phyloP scores from a whole-genome alignment of 805 yeast genomes.

The Saturnispora sekii region DNA sequence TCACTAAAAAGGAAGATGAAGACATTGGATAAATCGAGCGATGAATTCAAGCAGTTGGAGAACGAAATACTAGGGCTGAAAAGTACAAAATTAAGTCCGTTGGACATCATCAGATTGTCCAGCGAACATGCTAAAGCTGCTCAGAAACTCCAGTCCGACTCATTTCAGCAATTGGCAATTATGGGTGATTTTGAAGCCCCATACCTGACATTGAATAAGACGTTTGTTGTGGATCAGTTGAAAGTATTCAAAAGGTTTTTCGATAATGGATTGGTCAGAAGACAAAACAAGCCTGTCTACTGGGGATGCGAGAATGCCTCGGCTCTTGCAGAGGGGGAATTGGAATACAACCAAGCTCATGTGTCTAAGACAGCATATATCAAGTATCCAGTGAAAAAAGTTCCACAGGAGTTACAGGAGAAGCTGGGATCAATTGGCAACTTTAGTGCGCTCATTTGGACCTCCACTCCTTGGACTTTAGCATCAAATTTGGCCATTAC shows the following conservation, averaged over 20 bases:
- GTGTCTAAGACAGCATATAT: constrained; percentile 59
- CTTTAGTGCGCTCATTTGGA: constrained; percentile 64
- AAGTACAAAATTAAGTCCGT: constrained; percentile 26
- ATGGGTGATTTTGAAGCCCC: constrained; percentile 74
- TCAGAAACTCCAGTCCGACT: constrained; percentile 50
- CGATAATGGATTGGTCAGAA: constrained; percentile 54
- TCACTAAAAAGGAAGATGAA: constrained; percentile 20
- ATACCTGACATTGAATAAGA: constrained; percentile 63
- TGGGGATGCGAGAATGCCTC: constrained; percentile 95
- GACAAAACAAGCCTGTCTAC: constrained; percentile 91
- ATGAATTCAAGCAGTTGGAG: constrained; percentile 9
- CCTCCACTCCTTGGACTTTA: constrained; percentile 97
- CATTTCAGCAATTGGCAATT: constrained; percentile 64
- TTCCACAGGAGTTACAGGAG: constrained; percentile 17
- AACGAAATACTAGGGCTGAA: constrained; percentile 12
- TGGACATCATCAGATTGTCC: constrained; percentile 60
- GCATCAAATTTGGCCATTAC: constrained; percentile 82
- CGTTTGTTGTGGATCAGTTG: constrained; percentile 70
- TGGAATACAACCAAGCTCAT: constrained; percentile 74
- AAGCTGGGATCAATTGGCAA: constrained; percentile 7
- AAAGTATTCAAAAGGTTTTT: constrained; percentile 57
- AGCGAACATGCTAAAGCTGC: constrained; percentile 58
- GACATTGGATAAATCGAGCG: constrained; percentile 9
- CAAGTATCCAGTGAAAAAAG: constrained; percentile 45
- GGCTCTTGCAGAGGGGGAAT: constrained; percentile 93